phyloP scores from a whole-genome alignment of 306 rosid genomes.

The Hippophae tibetana region DNA sequence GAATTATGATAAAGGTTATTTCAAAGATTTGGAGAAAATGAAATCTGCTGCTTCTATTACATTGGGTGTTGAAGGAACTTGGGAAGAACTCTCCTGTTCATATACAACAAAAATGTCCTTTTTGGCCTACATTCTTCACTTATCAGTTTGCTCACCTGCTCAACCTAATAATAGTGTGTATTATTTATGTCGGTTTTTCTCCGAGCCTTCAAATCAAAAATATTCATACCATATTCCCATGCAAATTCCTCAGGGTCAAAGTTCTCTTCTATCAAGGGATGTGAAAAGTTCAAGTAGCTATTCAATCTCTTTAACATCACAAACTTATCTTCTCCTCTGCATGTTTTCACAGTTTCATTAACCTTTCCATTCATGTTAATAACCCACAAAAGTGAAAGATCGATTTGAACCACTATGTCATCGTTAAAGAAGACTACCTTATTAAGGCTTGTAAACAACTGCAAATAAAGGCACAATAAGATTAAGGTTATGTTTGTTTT shows the following conservation, averaged over 20 bases:
- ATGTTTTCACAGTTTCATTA: slow-evolving; percentile 95
- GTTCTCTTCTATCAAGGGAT: slow-evolving; percentile 53
- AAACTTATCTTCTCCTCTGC: slow-evolving; percentile 79
- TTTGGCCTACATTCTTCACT: too few species aligned
- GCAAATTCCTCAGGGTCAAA: slow-evolving; percentile 80
- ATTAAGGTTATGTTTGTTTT: slow-evolving; percentile 5
- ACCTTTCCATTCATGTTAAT: slow-evolving; percentile 86
- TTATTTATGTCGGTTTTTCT: slow-evolving; percentile 87
- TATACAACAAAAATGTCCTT: too few species aligned
- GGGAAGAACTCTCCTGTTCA: too few species aligned
- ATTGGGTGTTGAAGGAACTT: too few species aligned
- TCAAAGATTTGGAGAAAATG: too few species aligned
- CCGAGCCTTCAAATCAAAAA: slow-evolving; percentile 92
- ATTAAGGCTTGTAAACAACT: slow-evolving; percentile 90
- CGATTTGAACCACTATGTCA: slow-evolving; percentile 89
- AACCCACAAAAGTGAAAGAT: slow-evolving; percentile 95
- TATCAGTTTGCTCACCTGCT: too few species aligned
- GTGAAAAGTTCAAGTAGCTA: slow-evolving; percentile 96
- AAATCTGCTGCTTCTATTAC: too few species aligned
- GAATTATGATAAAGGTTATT: too few species aligned
- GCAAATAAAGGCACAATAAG: slow-evolving; percentile 14
- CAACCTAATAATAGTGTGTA: slow-evolving; percentile 33
- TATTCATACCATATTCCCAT: slow-evolving; percentile 99
- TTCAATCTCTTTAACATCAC: slow-evolving; percentile 87
- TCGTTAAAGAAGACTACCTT: slow-evolving; percentile 95